Evolutionary conservation across 2,329 filamentous ascomycete species (phyloP), one percentile per base, ranked within the genome.

Genomic region (Parascedosporium putredinis): DNA sequence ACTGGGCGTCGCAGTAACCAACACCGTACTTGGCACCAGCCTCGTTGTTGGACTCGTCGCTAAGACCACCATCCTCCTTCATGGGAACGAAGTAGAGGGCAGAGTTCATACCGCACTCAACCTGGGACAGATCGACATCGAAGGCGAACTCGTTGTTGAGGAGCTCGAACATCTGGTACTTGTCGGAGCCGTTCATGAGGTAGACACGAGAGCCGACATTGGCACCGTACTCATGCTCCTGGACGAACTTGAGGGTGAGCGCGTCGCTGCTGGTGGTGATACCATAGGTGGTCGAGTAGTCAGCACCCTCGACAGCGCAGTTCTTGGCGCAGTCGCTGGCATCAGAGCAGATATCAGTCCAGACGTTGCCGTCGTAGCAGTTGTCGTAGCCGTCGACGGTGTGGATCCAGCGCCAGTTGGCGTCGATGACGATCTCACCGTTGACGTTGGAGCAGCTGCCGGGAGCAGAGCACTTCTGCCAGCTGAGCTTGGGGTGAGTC

Each of bases 61-160:
- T 57, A 58, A 67, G 61, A 49, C 74, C 75, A 55, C 74, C 75
- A 51, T 76, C 72, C 29, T 67, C 63, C 18, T 75, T 70, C 76
- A 79, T 79, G 53, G 71, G 65, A 14, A 74, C 68, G 45, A 78
- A 72, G 64, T 83, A 83, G 33, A 84, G 63, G 24, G 81, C 81
- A 48, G 78, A 79, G 64, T 86, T 84, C 53, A 85, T 63, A 49
- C 83, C 82, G 57, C 83, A 86, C 29, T 58, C 74, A 23, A 84
- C 68, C 50, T 73, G 73, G 24, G 78, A 82, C 25, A 83, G 71
- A 58, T 85, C 81, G 14, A 84, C 79, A 50, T 83, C 79, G 51
- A 85, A 83, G 31, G 76, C 75, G 58, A 85, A 76, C 62, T 85
- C 81, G 58, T 78, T 71, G 64, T 76, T 76, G 52, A 75, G 67